phyloP scores from a whole-genome alignment of 768 basidiomycete genomes.

The Panaeolus papilionaceus region DNA sequence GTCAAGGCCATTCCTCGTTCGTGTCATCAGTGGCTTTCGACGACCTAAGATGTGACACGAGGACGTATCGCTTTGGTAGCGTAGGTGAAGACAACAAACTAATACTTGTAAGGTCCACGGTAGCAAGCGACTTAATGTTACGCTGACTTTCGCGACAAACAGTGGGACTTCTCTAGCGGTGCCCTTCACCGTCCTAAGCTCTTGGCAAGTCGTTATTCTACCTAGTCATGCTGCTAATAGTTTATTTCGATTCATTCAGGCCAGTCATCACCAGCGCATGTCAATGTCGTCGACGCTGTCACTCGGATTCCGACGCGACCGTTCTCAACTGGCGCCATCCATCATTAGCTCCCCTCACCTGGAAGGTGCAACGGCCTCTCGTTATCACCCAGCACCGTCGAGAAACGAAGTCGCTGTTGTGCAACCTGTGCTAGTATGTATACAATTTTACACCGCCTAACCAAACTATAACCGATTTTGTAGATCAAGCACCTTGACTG shows the following conservation, averaged over 20 bases:
- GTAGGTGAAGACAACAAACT: constrained; percentile 98
- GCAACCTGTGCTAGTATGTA: constrained; percentile 85
- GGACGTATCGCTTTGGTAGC: constrained; percentile 94
- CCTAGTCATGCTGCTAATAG: constrained; percentile 1
- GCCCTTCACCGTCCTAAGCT: constrained; percentile 89
- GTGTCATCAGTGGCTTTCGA: constrained; percentile 92
- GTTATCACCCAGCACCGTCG: constrained; percentile 89
- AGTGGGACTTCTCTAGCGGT: constrained; percentile 97
- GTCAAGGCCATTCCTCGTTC: constrained; percentile 97
- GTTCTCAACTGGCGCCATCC: constrained; percentile 63
- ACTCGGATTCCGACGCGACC: constrained; percentile 68
- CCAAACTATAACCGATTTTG: constrained; percentile 13
- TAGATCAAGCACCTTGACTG: constrained; percentile 84
- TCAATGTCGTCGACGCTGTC: constrained; percentile 84
- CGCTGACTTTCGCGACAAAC: constrained; percentile 20
- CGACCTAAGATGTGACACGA: constrained; percentile 82
- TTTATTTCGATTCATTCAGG: constrained; percentile 31
- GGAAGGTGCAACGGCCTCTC: constrained; percentile 49
- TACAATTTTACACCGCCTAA: neutral
- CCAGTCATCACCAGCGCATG: constrained; percentile 72
- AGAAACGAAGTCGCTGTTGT: constrained; percentile 89
- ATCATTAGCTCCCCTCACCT: constrained; percentile 35
- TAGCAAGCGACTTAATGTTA: neutral
- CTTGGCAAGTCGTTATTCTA: constrained; percentile 44
- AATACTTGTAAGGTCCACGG: constrained; percentile 67